Percentiles rank a stretch among this genome's conserved stretches.
phyloP scores from a whole-genome alignment of 2,329 filamentous ascomycete genomes.

The Penicillium griseofulvum region DNA sequence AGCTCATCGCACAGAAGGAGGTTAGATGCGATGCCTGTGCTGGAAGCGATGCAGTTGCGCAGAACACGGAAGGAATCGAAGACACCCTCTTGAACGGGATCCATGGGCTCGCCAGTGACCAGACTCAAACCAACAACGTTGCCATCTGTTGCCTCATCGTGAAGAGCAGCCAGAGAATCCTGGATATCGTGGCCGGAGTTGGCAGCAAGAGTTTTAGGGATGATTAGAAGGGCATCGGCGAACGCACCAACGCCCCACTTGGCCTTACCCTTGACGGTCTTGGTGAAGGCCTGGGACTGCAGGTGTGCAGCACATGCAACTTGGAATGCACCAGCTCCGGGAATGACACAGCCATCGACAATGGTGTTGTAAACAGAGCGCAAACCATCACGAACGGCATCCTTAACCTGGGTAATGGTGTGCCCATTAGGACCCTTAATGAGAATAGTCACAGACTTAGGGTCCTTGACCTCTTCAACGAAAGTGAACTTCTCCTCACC shows the following conservation, averaged over 20 bases:
- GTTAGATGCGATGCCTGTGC: constrained; percentile 92
- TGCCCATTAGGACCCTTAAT: constrained; percentile 98
- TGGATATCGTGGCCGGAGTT: constrained; percentile 97
- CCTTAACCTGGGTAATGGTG: constrained; percentile 94
- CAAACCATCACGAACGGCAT: constrained; percentile 91
- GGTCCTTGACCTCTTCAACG: constrained; percentile 96
- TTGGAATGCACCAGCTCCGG: constrained; percentile 93
- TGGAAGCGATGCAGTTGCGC: constrained; percentile 89
- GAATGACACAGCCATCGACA: constrained; percentile 93
- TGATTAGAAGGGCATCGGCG: constrained; percentile 88
- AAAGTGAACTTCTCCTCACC: constrained; percentile 99
- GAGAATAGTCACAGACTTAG: constrained; percentile 93
- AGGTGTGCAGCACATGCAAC: constrained; percentile 86
- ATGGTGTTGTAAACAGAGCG: constrained; percentile 99
- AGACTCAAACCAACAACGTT: constrained; percentile 85
- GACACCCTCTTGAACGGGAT: constrained; percentile 85
- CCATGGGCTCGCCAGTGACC: constrained; percentile 86
- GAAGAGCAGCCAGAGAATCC: constrained; percentile 81
- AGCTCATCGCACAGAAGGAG: constrained; percentile 93
- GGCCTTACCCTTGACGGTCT: constrained; percentile 94
- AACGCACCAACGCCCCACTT: constrained; percentile 96
- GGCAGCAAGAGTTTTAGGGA: constrained; percentile 94
- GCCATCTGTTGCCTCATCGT: constrained; percentile 81
- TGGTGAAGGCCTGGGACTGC: constrained; percentile 79
- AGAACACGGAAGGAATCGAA: constrained; percentile 96